Evolutionary conservation across 192 early-diverging fungal genomes (phyloP), one percentile per base, ranked within the genome.

Genomic region (Linderina pennispora): DNA sequence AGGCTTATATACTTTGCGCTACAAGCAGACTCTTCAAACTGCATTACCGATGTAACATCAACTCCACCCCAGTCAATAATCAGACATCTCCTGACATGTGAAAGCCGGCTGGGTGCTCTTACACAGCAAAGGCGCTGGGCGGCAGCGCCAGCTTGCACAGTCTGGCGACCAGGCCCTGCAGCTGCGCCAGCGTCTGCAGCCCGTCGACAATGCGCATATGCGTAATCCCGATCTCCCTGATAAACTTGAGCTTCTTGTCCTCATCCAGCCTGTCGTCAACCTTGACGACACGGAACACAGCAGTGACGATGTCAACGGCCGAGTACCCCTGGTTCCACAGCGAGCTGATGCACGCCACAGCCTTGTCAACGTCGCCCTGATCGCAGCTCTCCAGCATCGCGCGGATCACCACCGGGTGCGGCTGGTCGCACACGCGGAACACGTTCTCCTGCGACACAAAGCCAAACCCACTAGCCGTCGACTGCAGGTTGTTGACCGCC

Each of bases 371-470:
- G 20, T 91, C 64, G 24, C 74, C 79, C 8, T 74, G 48, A 8
- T 79, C 40, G 60, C 92, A 94, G 40, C 57, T 60, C n/a, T 66
- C 65, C 28, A 99, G 76, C 23, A 95, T 86, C 31, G 78, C 70
- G 42, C 81, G 72, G 16, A 97, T 65, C 3, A 85, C 54, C 8
- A 85, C 84, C 1, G 96, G 96, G 55, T 94, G 90, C 20, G 96
- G 96, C 56, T 91, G 91, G 55, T 99, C 96, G 65, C 96, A 99
- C 2, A 99, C 91, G 42, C 91, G 92, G 73, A 88, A 99, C 4
- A 97, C 94, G 50, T 96, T 91, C 15, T 93, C 91, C 3, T 80
- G 77, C 32, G 85, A 84, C 8, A 99, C 76, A 53, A 84, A 78
- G 8, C 82, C 82, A 50, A 95, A 97, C 19, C 92, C 94, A 37